Conservation (phyloP, 257 asterid species). For the Voacanga thouarsii region DNA sequence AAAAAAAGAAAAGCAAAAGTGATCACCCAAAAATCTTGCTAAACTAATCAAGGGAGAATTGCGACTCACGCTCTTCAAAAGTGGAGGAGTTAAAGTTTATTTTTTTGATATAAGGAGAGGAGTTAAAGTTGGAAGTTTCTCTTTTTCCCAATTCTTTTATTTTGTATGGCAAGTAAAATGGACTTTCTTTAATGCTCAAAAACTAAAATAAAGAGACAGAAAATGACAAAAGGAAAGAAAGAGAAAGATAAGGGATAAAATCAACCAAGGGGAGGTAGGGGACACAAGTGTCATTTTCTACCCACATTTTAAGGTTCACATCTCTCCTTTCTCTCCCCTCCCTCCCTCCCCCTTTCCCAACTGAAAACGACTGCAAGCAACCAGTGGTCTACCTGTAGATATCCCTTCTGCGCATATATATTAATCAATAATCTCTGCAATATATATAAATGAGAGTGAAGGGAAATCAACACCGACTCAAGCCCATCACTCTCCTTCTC, state of each 20-base stretch:
- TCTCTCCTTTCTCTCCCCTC: constrained; percentile 14
- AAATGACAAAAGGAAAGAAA: constrained; percentile 7
- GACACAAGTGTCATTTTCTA: constrained; percentile 29
- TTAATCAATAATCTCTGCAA: not conserved
- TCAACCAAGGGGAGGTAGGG: constrained; percentile 27
- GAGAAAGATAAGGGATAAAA: constrained; percentile 10
- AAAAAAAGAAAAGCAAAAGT: too few relatives aligned
- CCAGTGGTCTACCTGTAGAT: constrained; percentile 39
- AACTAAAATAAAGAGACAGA: not conserved
- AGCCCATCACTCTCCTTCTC: not conserved
- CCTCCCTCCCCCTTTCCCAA: constrained; percentile 19
- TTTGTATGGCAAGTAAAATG: too few relatives aligned
- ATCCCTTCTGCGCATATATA: constrained; percentile 9
- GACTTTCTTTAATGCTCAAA: not conserved
- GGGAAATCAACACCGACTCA: constrained; percentile 18
- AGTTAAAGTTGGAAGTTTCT: not conserved
- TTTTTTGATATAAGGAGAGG: not conserved
- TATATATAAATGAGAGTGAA: constrained; percentile 7
- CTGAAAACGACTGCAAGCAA: constrained; percentile 47
- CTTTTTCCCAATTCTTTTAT: not conserved
- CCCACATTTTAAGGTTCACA: constrained; percentile 35
- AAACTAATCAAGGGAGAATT: too few relatives aligned
- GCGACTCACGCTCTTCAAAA: too few relatives aligned
- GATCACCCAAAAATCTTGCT: too few relatives aligned
- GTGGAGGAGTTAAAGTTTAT: not conserved